Conservation (phyloP, 495 filamentous ascomycete genomes). For the Penicillium turbatum region DNA sequence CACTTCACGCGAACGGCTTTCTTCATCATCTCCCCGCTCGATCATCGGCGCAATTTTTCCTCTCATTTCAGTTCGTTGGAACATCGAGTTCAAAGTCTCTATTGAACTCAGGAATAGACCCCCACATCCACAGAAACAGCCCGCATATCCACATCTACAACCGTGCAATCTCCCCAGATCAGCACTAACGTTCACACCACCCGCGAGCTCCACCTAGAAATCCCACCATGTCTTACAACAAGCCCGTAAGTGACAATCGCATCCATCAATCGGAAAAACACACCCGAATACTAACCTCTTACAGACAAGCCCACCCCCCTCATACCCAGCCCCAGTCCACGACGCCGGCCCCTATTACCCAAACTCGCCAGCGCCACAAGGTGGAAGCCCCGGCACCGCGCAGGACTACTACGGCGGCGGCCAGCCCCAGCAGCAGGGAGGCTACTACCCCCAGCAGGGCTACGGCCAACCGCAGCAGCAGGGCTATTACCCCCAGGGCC, state of each 20-base stretch:
- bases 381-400: constrained; percentile 13
- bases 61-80: background rate
- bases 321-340: constrained; percentile 34
- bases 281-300: background rate
- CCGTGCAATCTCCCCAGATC: background rate
- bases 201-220: background rate
- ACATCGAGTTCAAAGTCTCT: background rate
- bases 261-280: background rate
- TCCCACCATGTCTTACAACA: constrained; percentile 22
- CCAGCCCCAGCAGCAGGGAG: constrained; percentile 16
- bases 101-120: background rate
- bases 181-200: background rate
- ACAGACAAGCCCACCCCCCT: constrained; percentile 40
- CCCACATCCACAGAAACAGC: background rate
- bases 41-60: background rate
- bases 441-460: constrained; percentile 22
- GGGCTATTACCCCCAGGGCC: constrained; percentile 31
- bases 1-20: background rate
- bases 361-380: constrained; percentile 24
- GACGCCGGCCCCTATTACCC: constrained; percentile 26
- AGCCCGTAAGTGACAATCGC: constrained; percentile 29
- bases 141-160: background rate
- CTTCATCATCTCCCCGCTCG: background rate
- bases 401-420: constrained; percentile 19
- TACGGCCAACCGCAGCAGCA: constrained; percentile 14